Evolutionary conservation across 768 basidiomycete genomes (phyloP), one percentile per base, ranked within the genome.

Genomic region (Terana coerulea): DNA sequence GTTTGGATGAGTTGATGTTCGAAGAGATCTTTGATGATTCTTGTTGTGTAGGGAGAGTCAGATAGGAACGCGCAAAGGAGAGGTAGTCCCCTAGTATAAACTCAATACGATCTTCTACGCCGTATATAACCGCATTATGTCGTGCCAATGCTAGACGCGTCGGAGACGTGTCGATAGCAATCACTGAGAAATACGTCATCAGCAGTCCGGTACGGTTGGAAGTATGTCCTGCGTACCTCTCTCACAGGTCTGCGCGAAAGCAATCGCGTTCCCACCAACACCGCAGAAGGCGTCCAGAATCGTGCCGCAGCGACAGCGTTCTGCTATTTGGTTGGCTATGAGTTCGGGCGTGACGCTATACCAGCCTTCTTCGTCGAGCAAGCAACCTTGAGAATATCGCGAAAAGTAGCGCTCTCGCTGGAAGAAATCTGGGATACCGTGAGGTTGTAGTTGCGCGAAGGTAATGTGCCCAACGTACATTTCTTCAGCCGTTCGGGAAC

Each of bases 301-400:
- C 3, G 85, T 86, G 54, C 82, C 82, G 56, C 87, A 91, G 7
- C 88, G 80, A 73, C 95, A 97, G 21, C 95, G 75, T 58, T 95
- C 88, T 0, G 97, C 95, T 39, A 98, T 98, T 65, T 92, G 94
- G 53, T 80, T 69, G 7, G 95, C 97, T n/a, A 99, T 83, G 33
- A 76, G 77, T 61, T 98, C 94, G 0, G 97, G 95, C 0, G 97
- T 99, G 52, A 98, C 86, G 55, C 89, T 93, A 69, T 88, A 98
- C 95, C 95, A 98, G n/a, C 95, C 95, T 65, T 95, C 92, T 58
- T 89, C 83, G 57, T 98, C 97, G 10, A 98, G 72, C 2, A 97
- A 74, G 63, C 93, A 91, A 0, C 94, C 93, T 0, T 82, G 67
- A 22, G 84, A 79, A 59, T 92, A 94, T 26, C 81, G 69, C 0